These are phyloP conservation scores for Elaeagnus macrophylla DNA, from an alignment of 306 rosid genomes.

Conservation along the genomic window DNA sequence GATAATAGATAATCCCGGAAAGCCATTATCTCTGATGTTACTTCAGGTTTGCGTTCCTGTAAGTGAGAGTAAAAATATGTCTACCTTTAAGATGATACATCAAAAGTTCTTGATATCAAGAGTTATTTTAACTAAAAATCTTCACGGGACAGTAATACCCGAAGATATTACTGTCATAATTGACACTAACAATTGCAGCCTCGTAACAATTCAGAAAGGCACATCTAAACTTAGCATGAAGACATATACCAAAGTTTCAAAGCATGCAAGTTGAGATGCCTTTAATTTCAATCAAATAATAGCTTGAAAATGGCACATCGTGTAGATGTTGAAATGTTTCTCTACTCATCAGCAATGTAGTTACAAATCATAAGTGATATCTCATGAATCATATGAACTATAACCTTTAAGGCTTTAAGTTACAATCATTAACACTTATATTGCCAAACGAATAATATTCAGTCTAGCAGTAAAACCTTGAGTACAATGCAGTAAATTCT, in stretches of 20 bases:
- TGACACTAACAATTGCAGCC: too few species aligned
- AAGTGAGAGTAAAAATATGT: background rate
- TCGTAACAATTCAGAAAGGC: too few species aligned
- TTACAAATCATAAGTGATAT: background rate
- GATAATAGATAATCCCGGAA: constrained; percentile 90
- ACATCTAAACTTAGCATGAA: too few species aligned
- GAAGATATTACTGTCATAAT: too few species aligned
- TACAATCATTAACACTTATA: background rate
- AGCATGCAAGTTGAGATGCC: too few species aligned
- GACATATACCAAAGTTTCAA: too few species aligned
- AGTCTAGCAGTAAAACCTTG: background rate
- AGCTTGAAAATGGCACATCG: too few species aligned
- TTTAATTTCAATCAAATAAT: too few species aligned
- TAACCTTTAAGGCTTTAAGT: too few species aligned
- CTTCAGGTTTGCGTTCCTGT: constrained; percentile 89
- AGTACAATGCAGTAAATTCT: background rate
- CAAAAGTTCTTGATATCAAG: too few species aligned
- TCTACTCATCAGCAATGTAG: background rate
- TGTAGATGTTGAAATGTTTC: background rate
- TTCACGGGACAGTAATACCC: too few species aligned
- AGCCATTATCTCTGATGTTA: constrained; percentile 81
- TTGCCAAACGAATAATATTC: background rate
- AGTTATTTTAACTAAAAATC: too few species aligned
- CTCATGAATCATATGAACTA: background rate
- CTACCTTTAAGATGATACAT: background rate